Evolutionary conservation across 371 early-diverging fungal genomes (phyloP), one percentile per base, ranked within the genome.

Genomic region (Syncephalastrum racemosum): DNA sequence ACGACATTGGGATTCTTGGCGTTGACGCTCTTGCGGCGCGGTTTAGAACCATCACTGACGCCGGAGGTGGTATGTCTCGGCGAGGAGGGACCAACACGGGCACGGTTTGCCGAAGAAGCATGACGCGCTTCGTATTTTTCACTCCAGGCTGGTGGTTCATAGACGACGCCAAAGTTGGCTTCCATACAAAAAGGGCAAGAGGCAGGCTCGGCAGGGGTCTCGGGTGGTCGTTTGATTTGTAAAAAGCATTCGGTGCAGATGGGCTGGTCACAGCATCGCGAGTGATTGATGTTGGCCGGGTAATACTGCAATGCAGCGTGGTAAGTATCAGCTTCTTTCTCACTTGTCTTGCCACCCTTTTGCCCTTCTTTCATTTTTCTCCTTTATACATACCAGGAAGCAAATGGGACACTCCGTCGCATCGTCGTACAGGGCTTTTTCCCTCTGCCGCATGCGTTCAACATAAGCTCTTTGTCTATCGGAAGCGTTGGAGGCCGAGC

Each of bases 241-340:
- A 95, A 83, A 73, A 96, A 94, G 66, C 96, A 96, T 60, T 95
- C 96, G 12, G 96, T 93, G 75, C 96, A 96, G 47, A 96, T 90
- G 14, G 96, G 96, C 63, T 95, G 90, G 71, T 92, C 90, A 75
- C 96, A 96, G 69, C 96, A 96, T 18, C 90, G 80, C 16, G 95
- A 89, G 62, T 90, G 86, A 75, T 96, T 96, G 76, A 92, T 92
- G 70, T 96, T 94, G 59, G 83, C 67, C 16, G 96, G 96, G 67
- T 96, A 96, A 70, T 89, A 93, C 90, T 90, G 63, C 18, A 20
- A 23, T 43, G n/a, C 27, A 20, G 36, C 49, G 12, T 24, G 20
- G 23, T 48, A 31, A 31, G 36, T 31, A 8, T 31, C 36, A 5
- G 6, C 27, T 7, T 4, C 27, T 27, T 27, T 27, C 6, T 7